A percentile compares a stretch with the other conserved stretches of the same genome.
Evolutionary conservation across 2,329 filamentous ascomycete genomes (phyloP).

Genomic region (Penicillium sp.): DNA sequence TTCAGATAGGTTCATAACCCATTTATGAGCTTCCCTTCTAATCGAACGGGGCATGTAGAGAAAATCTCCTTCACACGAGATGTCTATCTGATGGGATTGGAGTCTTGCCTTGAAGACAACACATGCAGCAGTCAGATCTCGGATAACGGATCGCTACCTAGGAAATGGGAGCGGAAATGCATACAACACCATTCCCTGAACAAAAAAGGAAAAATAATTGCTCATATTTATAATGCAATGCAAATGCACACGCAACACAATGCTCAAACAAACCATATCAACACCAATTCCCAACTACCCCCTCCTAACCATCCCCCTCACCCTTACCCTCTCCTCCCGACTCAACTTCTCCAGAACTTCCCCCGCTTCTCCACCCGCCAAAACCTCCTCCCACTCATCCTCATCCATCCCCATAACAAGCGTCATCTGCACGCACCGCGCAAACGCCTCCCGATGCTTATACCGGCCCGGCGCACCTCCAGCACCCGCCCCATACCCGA

Average conservation of each 20-base stretch:
- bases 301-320: constrained; percentile 65
- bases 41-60: too few species aligned
- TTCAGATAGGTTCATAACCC: too few species aligned
- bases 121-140: too few species aligned
- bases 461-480: constrained; percentile 59
- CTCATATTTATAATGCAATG: neutral
- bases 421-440: constrained; percentile 74
- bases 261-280: neutral
- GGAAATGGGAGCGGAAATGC: too few species aligned
- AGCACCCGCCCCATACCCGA: constrained; percentile 35
- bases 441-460: constrained; percentile 74
- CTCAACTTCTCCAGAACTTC: constrained; percentile 66
- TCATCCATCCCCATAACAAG: constrained; percentile 93
- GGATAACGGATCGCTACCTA: too few species aligned
- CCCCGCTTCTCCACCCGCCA: constrained; percentile 48
- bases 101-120: too few species aligned
- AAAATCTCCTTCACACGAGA: too few species aligned
- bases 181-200: too few species aligned
- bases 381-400: constrained; percentile 86
- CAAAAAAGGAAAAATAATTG: too few species aligned
- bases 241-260: neutral
- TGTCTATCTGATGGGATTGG: too few species aligned
- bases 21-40: too few species aligned
- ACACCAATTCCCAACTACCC: neutral
- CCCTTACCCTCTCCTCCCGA: constrained; percentile 71